Conservation (phyloP, 768 basidiomycete species). For the Tulasnella sp. region DNA sequence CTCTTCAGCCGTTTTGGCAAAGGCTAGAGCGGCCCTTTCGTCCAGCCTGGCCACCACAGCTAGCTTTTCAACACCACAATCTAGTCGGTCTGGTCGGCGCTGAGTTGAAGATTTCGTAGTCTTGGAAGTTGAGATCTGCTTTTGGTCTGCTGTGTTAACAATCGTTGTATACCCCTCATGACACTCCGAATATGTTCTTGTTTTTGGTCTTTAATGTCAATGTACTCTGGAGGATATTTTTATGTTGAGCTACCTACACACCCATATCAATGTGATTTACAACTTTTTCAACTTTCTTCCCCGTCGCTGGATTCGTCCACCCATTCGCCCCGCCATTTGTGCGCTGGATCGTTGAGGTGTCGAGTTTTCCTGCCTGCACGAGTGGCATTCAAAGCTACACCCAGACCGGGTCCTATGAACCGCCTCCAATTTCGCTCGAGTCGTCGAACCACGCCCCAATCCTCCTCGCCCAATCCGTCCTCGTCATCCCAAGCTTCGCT, state of each 20-base stretch:
- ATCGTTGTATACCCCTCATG: background rate
- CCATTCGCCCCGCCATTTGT: background rate
- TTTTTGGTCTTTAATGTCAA: background rate
- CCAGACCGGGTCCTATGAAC: slow-evolving; percentile 2
- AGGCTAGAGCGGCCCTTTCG: slow-evolving; percentile 1
- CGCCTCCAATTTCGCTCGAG: slow-evolving; percentile 60
- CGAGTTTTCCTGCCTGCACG: background rate
- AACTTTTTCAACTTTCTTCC: background rate
- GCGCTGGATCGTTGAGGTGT: background rate
- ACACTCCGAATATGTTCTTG: background rate
- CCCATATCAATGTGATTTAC: background rate
- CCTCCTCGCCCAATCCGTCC: slow-evolving; percentile 25
- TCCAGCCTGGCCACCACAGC: background rate
- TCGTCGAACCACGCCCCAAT: slow-evolving; percentile 55
- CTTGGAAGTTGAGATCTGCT: too few relatives aligned
- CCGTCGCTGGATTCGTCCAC: slow-evolving; percentile 1
- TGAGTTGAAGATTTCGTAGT: too few relatives aligned
- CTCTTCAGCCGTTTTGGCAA: background rate
- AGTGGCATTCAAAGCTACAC: background rate
- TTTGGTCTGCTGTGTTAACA: background rate
- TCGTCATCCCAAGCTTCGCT: slow-evolving; percentile 33
- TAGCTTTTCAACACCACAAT: background rate
- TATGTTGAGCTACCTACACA: background rate
- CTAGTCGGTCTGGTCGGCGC: background rate
- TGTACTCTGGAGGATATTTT: background rate